Base-by-base conservation (phyloP, 352 stramenopile species). In the Phytophthora melonis region DNA sequence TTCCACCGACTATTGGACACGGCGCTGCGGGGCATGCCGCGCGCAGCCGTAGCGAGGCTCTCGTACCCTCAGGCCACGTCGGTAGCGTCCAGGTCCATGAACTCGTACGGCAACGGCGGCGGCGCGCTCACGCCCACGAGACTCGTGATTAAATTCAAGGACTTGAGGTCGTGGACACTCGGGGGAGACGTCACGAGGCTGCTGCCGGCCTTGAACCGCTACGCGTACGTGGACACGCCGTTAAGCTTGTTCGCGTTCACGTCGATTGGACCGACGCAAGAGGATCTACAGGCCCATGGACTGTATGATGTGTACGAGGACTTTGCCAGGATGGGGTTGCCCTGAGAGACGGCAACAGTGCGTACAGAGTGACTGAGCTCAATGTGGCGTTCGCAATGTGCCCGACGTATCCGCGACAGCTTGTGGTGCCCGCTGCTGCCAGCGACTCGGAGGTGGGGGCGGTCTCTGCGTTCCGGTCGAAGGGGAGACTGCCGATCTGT, bases 111-210 rank as follows among this genome's bases (percentile, higher is more conserved):
- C 50, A 77, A 58, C 10, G 58, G 39, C 2, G 62, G 63, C n/a
- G 57, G 53, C 11, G 53, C 16, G 2, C 36, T 69, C 5, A 61
- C 79, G 18, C 88, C 86, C 5, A 83, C 83, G 11, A 77, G 87
- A 59, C 70, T 96, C 9, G 82, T 94, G 41, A 49, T 96, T 62
- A 91, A 94, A 72, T 95, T 95, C 60, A 94, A 94, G 56, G 87
- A 94, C 63, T 71, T 94, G 32, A 79, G 86, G 0, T 79, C 81
- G 13, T 96, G 90, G 90, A 88, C 76, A 25, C 66, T 96, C 4
- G 63, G 67, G n/a, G 90, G 90, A 21, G 85, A 95, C 47, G 75
- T 94, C 13, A 71, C 63, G 0, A 66, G 82, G 61, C 75, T 96
- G 58, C 85, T 96, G 79, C 78, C 81, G 39, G 86, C 77, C 36